Evolutionary conservation across 805 yeast species (phyloP).

Genomic region (Ogataea pilisensis): DNA sequence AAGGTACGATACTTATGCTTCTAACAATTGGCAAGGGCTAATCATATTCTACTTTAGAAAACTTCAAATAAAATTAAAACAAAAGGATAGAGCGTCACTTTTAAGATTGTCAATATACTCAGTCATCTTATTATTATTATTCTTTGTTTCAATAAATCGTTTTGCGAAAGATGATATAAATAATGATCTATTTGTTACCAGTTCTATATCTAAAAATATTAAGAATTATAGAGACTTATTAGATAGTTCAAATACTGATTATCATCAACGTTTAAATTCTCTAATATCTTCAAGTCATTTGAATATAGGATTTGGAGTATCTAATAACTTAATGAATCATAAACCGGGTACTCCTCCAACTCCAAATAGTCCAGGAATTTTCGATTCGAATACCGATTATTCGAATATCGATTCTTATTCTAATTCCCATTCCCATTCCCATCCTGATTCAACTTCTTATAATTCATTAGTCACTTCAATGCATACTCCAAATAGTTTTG

Average conservation of each 20-base stretch:
- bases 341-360: constrained; percentile 28
- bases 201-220: neutral
- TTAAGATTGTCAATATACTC: constrained; percentile 2
- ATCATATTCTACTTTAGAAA: constrained; percentile 4
- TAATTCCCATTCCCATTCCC: too few species aligned
- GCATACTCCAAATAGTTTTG: neutral
- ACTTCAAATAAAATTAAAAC: constrained; percentile 7
- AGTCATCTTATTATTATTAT: too few species aligned
- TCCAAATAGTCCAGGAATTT: constrained; percentile 26
- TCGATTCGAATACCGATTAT: constrained; percentile 7
- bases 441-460: too few species aligned
- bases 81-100: constrained; percentile 9
- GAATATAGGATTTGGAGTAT: constrained; percentile 22
- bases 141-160: neutral
- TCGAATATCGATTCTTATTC: neutral
- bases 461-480: neutral
- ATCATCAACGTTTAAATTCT: constrained; percentile 24
- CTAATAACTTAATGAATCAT: constrained; percentile 13
- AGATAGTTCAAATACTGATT: constrained; percentile 11
- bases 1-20: constrained; percentile 6
- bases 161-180: too few species aligned
- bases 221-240: constrained; percentile 15
- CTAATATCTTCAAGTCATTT: constrained; percentile 22
- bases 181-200: neutral
- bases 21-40: constrained; percentile 1